These are phyloP conservation scores for Astragalus membranaceus DNA, from an alignment of 306 rosid genomes.

Conservation along the genomic window DNA sequence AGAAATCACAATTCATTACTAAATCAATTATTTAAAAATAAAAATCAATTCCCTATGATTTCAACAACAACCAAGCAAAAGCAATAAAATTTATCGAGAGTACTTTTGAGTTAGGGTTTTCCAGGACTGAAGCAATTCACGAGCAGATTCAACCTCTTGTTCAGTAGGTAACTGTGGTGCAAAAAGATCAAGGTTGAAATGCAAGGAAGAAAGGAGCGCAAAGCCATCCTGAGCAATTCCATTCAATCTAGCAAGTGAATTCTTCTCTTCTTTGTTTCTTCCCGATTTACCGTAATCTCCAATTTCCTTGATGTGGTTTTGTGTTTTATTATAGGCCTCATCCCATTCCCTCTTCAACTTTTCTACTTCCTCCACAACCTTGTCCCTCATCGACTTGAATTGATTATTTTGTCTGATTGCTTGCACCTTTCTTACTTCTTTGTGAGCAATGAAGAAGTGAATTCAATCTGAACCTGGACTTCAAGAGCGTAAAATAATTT, in stretches of 20 bases:
- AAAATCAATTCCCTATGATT: neutral
- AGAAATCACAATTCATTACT: neutral
- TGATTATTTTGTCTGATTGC: no score
- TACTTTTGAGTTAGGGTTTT: conserved; percentile 58
- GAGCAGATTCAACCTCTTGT: conserved; percentile 54
- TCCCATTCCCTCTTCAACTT: conserved; percentile 72
- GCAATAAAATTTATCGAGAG: no score
- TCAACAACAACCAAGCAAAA: neutral
- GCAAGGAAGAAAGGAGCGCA: conserved; percentile 54
- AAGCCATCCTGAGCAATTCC: conserved; percentile 79
- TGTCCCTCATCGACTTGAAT: no score
- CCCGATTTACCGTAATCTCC: conserved; percentile 46
- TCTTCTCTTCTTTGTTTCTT: conserved; percentile 22
- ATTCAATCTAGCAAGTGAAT: conserved; percentile 74
- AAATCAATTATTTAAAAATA: neutral
- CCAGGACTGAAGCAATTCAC: conserved; percentile 56
- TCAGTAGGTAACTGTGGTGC: conserved; percentile 73
- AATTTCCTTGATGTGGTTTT: conserved; percentile 53
- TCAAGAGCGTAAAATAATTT: no score
- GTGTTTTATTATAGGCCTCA: conserved; percentile 40
- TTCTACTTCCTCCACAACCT: conserved; percentile 69
- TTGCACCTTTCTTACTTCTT: no score
- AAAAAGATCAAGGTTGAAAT: conserved; percentile 79
- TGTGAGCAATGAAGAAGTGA: no score
- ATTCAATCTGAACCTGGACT: no score